Percentiles rank a stretch among this genome's conserved stretches.
Conservation (phyloP, 2,329 filamentous ascomycete species). For the Hymenoscyphus repandus region DNA sequence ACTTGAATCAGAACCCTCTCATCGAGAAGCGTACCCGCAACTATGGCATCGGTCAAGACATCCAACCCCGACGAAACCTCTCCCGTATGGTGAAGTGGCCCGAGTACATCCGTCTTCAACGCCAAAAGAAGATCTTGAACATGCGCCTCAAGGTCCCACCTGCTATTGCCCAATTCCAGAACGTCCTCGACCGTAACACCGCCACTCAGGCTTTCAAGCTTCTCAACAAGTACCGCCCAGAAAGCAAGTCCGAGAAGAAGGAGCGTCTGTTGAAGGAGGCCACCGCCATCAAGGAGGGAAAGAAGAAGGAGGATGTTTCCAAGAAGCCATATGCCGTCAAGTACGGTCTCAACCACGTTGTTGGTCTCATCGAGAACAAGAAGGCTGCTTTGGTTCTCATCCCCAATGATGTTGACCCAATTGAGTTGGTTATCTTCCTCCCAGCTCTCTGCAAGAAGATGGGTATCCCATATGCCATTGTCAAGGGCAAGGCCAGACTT, state of each 20-base stretch:
- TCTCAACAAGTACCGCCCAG: constrained; percentile 99
- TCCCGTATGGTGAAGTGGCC: constrained; percentile 99
- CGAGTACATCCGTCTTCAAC: constrained; percentile 94
- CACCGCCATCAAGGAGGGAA: constrained; percentile 94
- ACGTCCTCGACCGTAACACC: constrained; percentile 93
- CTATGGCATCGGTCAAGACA: constrained; percentile 98
- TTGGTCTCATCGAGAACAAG: constrained; percentile 98
- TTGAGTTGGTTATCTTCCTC: constrained; percentile 98
- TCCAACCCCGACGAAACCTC: constrained; percentile 93
- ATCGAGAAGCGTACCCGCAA: constrained; percentile 97
- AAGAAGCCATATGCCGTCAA: constrained; percentile 99
- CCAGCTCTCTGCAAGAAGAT: constrained; percentile 99
- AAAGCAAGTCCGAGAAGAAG: constrained; percentile 99
- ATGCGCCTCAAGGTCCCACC: constrained; percentile 98
- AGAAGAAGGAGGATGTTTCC: constrained; percentile 99
- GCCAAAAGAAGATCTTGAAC: constrained; percentile 86
- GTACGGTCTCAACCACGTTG: constrained; percentile 99
- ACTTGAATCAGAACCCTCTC: constrained; percentile 76
- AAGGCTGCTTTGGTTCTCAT: constrained; percentile 98
- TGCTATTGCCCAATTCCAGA: constrained; percentile 94
- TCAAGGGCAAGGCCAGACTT: constrained; percentile 99
- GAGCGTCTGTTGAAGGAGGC: constrained; percentile 98
- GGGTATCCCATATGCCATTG: constrained; percentile 97
- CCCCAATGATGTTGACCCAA: constrained; percentile 98
- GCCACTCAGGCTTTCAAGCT: constrained; percentile 98